Evolutionary conservation across 2,329 filamentous ascomycete species (phyloP).

Genomic region (Trichoderma sp.): DNA sequence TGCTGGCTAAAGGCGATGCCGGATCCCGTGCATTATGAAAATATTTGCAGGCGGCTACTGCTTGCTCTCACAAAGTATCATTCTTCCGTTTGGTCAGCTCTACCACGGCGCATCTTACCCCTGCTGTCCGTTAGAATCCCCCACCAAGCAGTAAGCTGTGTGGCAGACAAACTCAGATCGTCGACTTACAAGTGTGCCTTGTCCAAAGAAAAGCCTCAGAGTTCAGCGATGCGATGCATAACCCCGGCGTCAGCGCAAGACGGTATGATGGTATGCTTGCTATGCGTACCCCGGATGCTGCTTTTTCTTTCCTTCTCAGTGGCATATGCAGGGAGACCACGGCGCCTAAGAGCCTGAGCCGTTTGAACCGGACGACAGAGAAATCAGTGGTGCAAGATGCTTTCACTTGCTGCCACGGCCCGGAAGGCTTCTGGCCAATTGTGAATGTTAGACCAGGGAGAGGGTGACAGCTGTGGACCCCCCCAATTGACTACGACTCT

Average conservation of each 20-base stretch:
- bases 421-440: constrained; percentile 16
- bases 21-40: not conserved
- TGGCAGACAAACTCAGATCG: not conserved
- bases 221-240: not conserved
- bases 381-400: constrained; percentile 8
- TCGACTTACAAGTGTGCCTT: not conserved
- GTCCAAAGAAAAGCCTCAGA: not conserved
- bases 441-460: not conserved
- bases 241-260: not conserved
- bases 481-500: constrained; percentile 2
- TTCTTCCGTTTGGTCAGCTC: constrained; percentile 7
- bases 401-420: not conserved
- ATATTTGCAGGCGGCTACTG: not conserved
- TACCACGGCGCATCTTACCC: not conserved
- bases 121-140: not conserved
- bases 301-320: not conserved
- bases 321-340: not conserved
- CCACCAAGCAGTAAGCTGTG: not conserved
- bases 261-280: no score
- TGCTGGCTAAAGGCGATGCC: not conserved
- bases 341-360: not conserved
- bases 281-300: not conserved
- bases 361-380: not conserved
- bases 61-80: not conserved
- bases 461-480: constrained; percentile 16